These are phyloP conservation scores for Globisporangium carolinianum DNA, from an alignment of 352 stramenopile genomes.

Conservation along the genomic window DNA sequence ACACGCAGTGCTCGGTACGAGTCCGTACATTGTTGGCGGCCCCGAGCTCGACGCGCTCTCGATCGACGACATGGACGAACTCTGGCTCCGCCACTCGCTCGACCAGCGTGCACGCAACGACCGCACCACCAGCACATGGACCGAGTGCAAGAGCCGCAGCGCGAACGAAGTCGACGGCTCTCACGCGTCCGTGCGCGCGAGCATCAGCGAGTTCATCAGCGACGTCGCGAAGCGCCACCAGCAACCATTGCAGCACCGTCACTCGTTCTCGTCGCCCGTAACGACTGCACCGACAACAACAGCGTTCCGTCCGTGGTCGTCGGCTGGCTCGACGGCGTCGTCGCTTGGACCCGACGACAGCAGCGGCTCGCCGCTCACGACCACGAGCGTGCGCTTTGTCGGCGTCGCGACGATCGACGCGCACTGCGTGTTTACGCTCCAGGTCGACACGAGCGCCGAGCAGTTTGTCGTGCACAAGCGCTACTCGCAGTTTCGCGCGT, in stretches of 20 bases:
- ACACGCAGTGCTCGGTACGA: background rate
- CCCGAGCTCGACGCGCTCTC: background rate
- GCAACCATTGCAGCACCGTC: background rate
- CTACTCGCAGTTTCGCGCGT: conserved; percentile 64
- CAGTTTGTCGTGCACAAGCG: conserved; percentile 55
- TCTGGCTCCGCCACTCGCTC: conserved; percentile 4
- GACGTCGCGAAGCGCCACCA: background rate
- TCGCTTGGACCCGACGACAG: conserved; percentile 4
- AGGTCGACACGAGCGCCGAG: conserved; percentile 46
- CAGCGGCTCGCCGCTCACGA: conserved; percentile 19
- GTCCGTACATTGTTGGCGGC: conserved; percentile 1
- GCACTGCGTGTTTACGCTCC: conserved; percentile 49
- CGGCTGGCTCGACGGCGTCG: conserved; percentile 2
- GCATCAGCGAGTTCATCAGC: background rate
- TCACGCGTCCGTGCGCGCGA: too few species aligned
- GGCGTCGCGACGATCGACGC: conserved; percentile 26
- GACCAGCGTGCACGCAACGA: background rate
- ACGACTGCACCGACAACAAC: conserved; percentile 2
- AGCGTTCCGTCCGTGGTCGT: conserved; percentile 9
- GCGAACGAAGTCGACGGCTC: background rate
- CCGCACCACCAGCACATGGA: background rate
- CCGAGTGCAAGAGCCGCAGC: conserved; percentile 5
- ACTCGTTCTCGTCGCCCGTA: conserved; percentile 6
- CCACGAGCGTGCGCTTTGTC: conserved; percentile 33
- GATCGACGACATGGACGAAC: background rate